These are phyloP conservation scores for Datisca glomerata DNA, from an alignment of 306 rosid genomes.

Conservation along the genomic window DNA sequence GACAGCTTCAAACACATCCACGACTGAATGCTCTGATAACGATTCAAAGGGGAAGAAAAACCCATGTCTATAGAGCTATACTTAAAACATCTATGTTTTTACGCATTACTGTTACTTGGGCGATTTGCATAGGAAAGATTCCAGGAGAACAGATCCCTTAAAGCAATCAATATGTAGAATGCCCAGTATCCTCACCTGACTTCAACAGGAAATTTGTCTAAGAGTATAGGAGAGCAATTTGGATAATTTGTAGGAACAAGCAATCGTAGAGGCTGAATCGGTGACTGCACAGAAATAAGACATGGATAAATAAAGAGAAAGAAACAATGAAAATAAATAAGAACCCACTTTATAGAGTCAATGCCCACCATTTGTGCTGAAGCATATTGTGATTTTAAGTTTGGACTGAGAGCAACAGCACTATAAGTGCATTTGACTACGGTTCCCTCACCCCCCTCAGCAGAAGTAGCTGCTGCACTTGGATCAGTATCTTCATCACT, in stretches of 20 bases:
- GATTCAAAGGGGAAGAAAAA: no score
- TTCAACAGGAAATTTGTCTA: constrained; percentile 63
- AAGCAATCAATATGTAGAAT: constrained; percentile 10
- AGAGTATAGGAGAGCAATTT: constrained; percentile 58
- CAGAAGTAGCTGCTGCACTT: constrained; percentile 35
- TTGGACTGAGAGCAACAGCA: constrained; percentile 65
- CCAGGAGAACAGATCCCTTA: not conserved
- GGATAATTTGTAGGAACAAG: constrained; percentile 85
- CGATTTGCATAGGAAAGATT: not conserved
- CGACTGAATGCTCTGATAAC: not conserved
- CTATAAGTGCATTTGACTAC: constrained; percentile 65
- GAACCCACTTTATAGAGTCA: constrained; percentile 2
- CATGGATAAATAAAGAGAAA: constrained; percentile 14
- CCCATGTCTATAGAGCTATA: no score
- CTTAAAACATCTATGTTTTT: not conserved
- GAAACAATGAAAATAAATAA: constrained; percentile 1
- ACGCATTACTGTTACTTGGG: not conserved
- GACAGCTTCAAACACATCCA: not conserved
- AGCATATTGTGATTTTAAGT: constrained; percentile 53
- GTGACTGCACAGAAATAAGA: constrained; percentile 43
- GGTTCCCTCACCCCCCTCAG: constrained; percentile 59
- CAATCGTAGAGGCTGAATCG: constrained; percentile 70
- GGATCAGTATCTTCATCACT: constrained; percentile 58
- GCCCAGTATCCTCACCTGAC: constrained; percentile 38
- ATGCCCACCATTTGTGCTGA: constrained; percentile 52